Conservation (phyloP, 208 protist species). For the Crithidia expoeki region DNA sequence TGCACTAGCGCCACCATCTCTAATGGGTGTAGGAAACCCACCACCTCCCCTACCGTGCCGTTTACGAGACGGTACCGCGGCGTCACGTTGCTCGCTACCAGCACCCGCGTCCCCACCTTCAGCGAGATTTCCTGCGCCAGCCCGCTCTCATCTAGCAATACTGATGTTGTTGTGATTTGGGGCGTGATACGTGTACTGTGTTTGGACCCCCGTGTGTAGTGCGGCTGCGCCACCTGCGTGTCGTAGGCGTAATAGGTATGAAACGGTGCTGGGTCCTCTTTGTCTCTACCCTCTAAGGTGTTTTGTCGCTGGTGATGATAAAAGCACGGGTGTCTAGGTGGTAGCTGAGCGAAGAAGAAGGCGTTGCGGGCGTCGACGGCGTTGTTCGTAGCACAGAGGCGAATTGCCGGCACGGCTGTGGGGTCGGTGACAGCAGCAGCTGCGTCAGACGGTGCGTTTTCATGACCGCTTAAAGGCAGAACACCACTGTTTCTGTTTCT, state of each 20-base stretch:
- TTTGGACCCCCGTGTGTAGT: not conserved
- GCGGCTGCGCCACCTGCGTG: not conserved
- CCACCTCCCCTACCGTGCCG: slow-evolving; percentile 68
- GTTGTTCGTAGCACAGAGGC: slow-evolving; percentile 73
- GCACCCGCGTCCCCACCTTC: slow-evolving; percentile 74
- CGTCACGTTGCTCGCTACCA: slow-evolving; percentile 76
- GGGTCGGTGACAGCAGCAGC: too few relatives aligned
- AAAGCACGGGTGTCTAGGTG: slow-evolving; percentile 26
- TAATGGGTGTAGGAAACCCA: slow-evolving; percentile 78
- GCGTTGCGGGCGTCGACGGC: slow-evolving; percentile 71
- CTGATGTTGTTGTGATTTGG: not conserved
- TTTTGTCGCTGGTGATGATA: not conserved
- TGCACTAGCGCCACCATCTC: slow-evolving; percentile 63
- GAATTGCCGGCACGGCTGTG: slow-evolving; percentile 36
- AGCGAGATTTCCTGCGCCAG: slow-evolving; percentile 47
- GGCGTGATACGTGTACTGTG: not conserved
- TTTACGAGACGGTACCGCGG: slow-evolving; percentile 68
- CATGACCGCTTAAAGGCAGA: not conserved
- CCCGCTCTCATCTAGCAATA: slow-evolving; percentile 49
- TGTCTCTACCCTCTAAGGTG: not conserved
- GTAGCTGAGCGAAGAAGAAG: slow-evolving; percentile 55
- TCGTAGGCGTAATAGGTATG: slow-evolving; percentile 43
- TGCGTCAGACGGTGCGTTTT: not conserved
- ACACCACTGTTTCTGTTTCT: not conserved
- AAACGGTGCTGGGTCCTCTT: slow-evolving; percentile 21